Evolutionary conservation across 1,139 yeast species (phyloP), one percentile per base, ranked within the genome.

Genomic region (Yamadazyma jaroonii): DNA sequence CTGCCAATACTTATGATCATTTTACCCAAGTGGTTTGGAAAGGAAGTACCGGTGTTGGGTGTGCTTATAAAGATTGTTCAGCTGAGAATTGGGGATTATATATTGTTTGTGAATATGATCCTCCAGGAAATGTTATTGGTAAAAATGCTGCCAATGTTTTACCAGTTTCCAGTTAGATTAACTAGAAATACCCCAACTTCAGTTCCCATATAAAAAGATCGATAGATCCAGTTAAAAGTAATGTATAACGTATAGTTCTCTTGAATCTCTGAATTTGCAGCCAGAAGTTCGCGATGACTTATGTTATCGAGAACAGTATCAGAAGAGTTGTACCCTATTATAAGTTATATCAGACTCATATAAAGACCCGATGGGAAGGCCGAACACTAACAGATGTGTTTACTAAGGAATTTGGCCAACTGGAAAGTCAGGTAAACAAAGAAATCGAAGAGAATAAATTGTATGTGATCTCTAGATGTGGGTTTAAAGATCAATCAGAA

Each of bases 21-120:
- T 88, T 87, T 70, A 86, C 96, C 31, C 95, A 85, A 62, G 74
- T 88, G 46, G 82, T 88, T 36, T 88, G 96, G 96, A 81, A 80
- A 60, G 61, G 66, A 25, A 66, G 89, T 41, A 72, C 81, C 29
- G 61, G 77, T 57, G 60, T 88, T 14, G 96, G 96, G 29, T 88
- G 96, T 67, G 95, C 86, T 42, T 67, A 69, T 57, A 64, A 69
- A 47, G 67, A 70, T 44, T 78, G 84, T 54, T 67, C 72, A 21
- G 53, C 59, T 9, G 56, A 65, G 42, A 59, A 59, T 53, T 72
- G 69, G 64, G 77, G 77, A n/a, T 62, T 64, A 45, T 76, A 77
- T 52, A 63, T 75, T 21, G 69, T 77, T 34, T 78, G 84, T 49
- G 72, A 72, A 32, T 78, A 77, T 52, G 62, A 63, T 49, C 68